Percentiles rank a stretch among this genome's conserved stretches.
Conservation (phyloP, 805 yeast genomes). For the Lipomyces japonicus region DNA sequence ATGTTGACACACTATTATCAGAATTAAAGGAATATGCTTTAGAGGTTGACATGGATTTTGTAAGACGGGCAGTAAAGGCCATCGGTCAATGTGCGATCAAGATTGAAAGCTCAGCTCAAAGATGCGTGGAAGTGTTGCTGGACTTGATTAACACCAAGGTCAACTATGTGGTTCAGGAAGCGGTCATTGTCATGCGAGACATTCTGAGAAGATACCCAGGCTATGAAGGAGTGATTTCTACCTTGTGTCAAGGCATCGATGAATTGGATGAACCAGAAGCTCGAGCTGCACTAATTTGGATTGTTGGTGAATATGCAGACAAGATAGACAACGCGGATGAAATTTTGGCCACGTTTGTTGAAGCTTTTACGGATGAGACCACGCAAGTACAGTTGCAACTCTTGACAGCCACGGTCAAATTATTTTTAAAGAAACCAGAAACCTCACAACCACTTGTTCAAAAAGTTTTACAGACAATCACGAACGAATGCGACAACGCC, state of each 20-base stretch:
- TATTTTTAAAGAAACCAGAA: constrained; percentile 58
- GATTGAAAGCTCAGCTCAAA: constrained; percentile 56
- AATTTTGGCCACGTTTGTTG: constrained; percentile 43
- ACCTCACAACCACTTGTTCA: constrained; percentile 66
- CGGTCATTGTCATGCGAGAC: constrained; percentile 62
- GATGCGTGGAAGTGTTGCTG: constrained; percentile 64
- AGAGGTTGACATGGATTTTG: constrained; percentile 85
- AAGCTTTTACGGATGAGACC: constrained; percentile 60
- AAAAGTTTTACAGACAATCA: constrained; percentile 69
- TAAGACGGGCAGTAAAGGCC: constrained; percentile 82
- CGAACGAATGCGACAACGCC: constrained; percentile 76
- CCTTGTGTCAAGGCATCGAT: constrained; percentile 47
- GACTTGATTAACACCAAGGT: constrained; percentile 64
- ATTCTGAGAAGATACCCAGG: constrained; percentile 50
- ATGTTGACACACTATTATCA: constrained; percentile 58
- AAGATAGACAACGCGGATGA: constrained; percentile 45
- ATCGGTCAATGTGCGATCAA: constrained; percentile 87
- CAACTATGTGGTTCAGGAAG: constrained; percentile 76
- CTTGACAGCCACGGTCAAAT: constrained; percentile 72
- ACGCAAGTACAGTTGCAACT: constrained; percentile 72
- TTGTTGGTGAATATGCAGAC: constrained; percentile 71
- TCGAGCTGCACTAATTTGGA: constrained; percentile 75
- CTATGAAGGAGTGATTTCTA: constrained; percentile 48
- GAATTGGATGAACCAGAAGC: constrained; percentile 78
- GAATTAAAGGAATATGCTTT: constrained; percentile 78